phyloP scores from a whole-genome alignment of 441 rosid genomes.

The Daphne laureola region DNA sequence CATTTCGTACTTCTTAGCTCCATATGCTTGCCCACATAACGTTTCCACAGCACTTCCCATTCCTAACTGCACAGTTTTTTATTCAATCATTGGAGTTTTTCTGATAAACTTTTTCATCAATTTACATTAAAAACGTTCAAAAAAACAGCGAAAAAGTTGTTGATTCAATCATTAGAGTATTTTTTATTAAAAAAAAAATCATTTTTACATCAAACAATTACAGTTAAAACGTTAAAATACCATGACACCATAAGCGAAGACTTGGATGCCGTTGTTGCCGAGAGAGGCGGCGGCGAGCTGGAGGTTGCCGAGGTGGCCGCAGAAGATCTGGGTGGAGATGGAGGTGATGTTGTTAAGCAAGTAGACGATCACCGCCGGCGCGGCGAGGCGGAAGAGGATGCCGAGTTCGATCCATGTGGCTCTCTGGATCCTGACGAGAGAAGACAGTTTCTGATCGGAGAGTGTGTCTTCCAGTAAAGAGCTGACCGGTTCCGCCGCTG shows the following conservation, averaged over 20 bases:
- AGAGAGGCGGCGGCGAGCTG: slow-evolving; percentile 65
- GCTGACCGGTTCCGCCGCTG: slow-evolving; percentile 16
- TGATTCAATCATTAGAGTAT: too few relatives aligned
- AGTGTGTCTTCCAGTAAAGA: slow-evolving; percentile 45
- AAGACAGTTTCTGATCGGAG: slow-evolving; percentile 20
- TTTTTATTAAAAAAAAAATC: too few relatives aligned
- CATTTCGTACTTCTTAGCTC: slow-evolving; percentile 53
- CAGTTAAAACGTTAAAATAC: too few relatives aligned
- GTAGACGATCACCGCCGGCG: slow-evolving; percentile 46
- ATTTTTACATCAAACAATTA: too few relatives aligned
- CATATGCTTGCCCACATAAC: slow-evolving; percentile 75
- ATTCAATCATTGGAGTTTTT: too few relatives aligned
- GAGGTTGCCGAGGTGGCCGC: slow-evolving; percentile 58
- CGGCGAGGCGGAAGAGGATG: slow-evolving; percentile 36
- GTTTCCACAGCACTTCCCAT: slow-evolving; percentile 93
- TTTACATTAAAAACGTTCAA: too few relatives aligned
- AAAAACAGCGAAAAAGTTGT: too few relatives aligned
- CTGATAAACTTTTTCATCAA: too few relatives aligned
- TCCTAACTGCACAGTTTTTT: slow-evolving; percentile 38
- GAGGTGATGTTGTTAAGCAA: slow-evolving; percentile 42
- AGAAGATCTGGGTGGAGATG: slow-evolving; percentile 49
- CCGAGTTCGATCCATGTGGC: slow-evolving; percentile 44
- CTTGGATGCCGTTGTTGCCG: slow-evolving; percentile 53
- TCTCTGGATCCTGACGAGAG: slow-evolving; percentile 20
- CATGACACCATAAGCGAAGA: slow-evolving; percentile 59